Base-by-base conservation (phyloP, 2,329 filamentous ascomycete species). In the Exophiala phaeomuriformis region DNA sequence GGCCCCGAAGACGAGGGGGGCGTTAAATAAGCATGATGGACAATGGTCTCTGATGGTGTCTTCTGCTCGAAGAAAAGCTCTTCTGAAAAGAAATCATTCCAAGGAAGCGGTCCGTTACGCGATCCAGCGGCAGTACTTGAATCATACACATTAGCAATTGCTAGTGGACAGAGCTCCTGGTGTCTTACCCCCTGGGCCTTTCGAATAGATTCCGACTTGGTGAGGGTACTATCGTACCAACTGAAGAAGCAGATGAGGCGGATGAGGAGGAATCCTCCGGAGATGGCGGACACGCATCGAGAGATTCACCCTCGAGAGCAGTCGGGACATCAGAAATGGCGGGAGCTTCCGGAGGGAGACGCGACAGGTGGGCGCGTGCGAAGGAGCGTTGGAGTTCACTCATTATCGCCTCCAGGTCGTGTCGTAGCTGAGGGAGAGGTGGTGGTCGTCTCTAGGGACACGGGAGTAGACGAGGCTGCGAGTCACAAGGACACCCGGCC, bases 61-160 rank as follows among this genome's bases (percentile, higher is more conserved):
- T 69, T 63, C 41, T 67, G 63, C 19, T 69, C 65, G 37, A 97
- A 76, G 64, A 82, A 89, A 52, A 97, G 77, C 68, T 97, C 91
- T 64, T 90, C 84, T 60, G 89, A 82, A 71, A 96, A 97, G 73
- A 90, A 97, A 36, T 86, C 82, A 28, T 88, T 89, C 93, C 93
- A 98, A 33, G 85, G 80, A 27, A 88, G 80, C 52, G 84, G 82
- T 43, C 86, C 80, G 53, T 82, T 68, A 32, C 80, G 77, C 8
- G 57, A 60, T 42, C 41, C 54, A 29, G 49, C 53, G 6, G 42
- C 29, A 30, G 59, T 50, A 27, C 56, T 59, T 10, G 31, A 35
- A 32, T 10, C 28, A 8, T 3, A 36, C n/a, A 36, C n/a, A 12
- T 49, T n/a, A 39, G 43, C 9, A 42, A 44, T 41, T 32, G 40